These are phyloP conservation scores for Coniochaeta ligniaria DNA, from an alignment of 2,329 filamentous ascomycete genomes.

Conservation along the genomic window DNA sequence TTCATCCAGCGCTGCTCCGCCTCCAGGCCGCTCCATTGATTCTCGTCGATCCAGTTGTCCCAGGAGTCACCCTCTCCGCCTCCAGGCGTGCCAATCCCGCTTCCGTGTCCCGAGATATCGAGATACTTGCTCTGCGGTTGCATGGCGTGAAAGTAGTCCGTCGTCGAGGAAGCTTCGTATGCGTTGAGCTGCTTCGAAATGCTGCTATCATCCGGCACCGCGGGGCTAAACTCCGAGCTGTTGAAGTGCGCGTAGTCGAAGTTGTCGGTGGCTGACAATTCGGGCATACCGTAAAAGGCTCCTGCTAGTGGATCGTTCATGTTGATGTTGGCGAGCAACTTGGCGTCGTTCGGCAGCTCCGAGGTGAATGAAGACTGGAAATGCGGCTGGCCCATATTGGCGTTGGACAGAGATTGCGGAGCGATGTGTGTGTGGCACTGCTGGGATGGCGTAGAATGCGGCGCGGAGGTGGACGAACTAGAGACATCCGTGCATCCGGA, in stretches of 20 bases:
- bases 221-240: background rate
- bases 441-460: background rate
- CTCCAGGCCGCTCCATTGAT: background rate
- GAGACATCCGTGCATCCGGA: constrained; percentile 1
- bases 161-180: background rate
- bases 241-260: constrained; percentile 1
- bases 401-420: background rate
- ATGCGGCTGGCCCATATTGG: background rate
- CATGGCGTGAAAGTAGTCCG: background rate
- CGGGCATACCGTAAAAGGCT: background rate
- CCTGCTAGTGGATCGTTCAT: constrained; percentile 2
- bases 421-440: background rate
- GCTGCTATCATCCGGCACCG: background rate
- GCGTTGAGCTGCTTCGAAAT: background rate
- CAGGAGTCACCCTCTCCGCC: constrained; percentile 5
- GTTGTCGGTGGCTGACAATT: background rate
- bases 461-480: background rate
- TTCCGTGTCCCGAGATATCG: background rate
- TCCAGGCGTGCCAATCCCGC: constrained; percentile 6
- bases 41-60: constrained; percentile 4
- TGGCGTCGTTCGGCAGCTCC: constrained; percentile 7
- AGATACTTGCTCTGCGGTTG: background rate
- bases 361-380: constrained; percentile 6
- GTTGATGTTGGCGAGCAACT: constrained; percentile 4
- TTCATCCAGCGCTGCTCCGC: background rate